Evolutionary conservation across 495 filamentous ascomycete genomes (phyloP), one percentile per base, ranked within the genome.

Genomic region (Chaetomium fimeti): DNA sequence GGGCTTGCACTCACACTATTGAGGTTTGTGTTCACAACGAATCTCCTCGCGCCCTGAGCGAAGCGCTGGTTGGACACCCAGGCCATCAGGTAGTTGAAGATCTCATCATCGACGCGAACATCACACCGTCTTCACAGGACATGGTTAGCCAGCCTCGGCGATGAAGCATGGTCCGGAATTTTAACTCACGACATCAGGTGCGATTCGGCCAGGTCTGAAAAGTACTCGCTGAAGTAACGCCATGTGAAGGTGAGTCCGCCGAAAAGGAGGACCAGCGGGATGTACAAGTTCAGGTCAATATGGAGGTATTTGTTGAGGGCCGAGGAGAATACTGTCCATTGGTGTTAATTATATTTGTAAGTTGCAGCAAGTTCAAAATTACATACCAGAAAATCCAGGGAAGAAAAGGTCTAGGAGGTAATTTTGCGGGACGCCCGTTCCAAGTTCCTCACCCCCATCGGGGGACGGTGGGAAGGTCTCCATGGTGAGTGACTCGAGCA

Each of bases 371-470:
- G 2, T 11, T 36, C 32, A 36, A 52, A 11, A 27, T 2, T 22
- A 45, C 55, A 28, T 58, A 58, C 55, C 55, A 1, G 85, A 81
- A 73, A 90, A 91, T 18, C 89, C 90, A 0, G 90, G 90, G 61
- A 93, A 85, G 71, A 93, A 82, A 28, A 84, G 79, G 64, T 93
- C 89, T 18, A 93, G 79, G n/a, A 91, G 77, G n/a, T 67, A 70
- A 48, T 73, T 54, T 43, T 74, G 77, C 16, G 68, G 66, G 5
- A 63, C 22, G 6, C 53, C 48, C 12, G 63, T 24, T 18, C 40
- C 27, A 20, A 56, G 51, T 4, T n/a, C 61, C 38, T 56, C 61
- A 15, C 49, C 60, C n/a, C 22, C 27, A 2, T 43, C 18, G 22
- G 28, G 32, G 6, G 36, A 6, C n/a, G 52, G n/a, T 12, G 61